Evolutionary conservation across 805 yeast genomes (phyloP).

Genomic region (Candida coquimbonensis): DNA sequence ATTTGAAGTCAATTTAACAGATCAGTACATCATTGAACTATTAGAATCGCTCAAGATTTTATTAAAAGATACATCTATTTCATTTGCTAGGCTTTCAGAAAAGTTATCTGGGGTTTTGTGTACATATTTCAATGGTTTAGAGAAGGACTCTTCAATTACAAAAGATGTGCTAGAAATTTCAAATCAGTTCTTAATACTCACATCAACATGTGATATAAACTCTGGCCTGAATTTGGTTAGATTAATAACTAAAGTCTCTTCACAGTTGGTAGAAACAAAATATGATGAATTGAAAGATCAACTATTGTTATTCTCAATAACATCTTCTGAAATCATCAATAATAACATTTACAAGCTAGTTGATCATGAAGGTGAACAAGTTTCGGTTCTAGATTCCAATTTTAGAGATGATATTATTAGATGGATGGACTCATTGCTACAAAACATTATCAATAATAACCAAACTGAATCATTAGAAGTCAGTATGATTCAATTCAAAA

Average conservation of each 20-base stretch:
- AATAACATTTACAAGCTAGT: conserved; percentile 18
- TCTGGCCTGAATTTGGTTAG: conserved; percentile 32
- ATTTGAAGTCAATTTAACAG: conserved; percentile 9
- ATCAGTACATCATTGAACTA: conserved; percentile 24
- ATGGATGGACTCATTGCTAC: conserved; percentile 11
- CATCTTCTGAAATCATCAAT: conserved; percentile 35
- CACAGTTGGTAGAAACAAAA: conserved; percentile 32
- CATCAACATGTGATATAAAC: conserved; percentile 34
- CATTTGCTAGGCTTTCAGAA: conserved; percentile 14
- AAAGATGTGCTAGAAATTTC: conserved; percentile 34
- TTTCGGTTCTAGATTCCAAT: not conserved
- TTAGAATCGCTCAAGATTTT: conserved; percentile 19
- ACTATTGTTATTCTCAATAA: conserved; percentile 36
- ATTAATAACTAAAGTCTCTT: conserved; percentile 31
- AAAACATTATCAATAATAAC: not conserved
- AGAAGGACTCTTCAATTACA: conserved; percentile 25
- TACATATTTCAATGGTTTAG: conserved; percentile 16
- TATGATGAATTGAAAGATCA: conserved; percentile 38
- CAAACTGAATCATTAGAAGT: conserved; percentile 1
- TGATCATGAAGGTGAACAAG: conserved; percentile 12
- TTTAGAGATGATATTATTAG: conserved; percentile 10
- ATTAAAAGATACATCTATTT: conserved; percentile 20
- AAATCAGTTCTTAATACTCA: conserved; percentile 37
- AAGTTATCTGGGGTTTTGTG: conserved; percentile 16
- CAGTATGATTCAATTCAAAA: conserved; percentile 10